These are phyloP conservation scores for Cryptosporidium muris DNA, from an alignment of 169 alveolate species.

Conservation along the genomic window DNA sequence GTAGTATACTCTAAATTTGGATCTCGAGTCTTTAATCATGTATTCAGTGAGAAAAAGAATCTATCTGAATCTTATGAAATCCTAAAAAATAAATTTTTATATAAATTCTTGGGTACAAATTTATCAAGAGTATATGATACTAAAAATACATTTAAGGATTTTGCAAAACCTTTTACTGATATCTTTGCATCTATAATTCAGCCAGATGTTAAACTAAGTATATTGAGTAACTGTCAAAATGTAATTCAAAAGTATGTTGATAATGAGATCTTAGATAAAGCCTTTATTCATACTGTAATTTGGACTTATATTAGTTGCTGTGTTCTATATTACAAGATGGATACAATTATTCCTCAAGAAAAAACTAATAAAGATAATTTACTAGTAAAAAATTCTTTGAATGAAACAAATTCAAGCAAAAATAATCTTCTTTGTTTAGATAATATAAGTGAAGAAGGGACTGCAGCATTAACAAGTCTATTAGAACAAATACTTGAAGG, in stretches of 20 bases:
- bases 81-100: conserved; percentile 27
- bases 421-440: not conserved
- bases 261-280: conserved; percentile 41
- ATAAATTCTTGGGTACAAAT: conserved; percentile 25
- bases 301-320: conserved; percentile 67
- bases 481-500: conserved; percentile 64
- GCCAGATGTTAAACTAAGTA: conserved; percentile 32
- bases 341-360: not conserved
- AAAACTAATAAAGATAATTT: not conserved
- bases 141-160: not conserved
- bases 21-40: conserved; percentile 41
- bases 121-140: conserved; percentile 16
- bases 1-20: conserved; percentile 50
- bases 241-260: conserved; percentile 58
- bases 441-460: conserved; percentile 26
- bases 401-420: not conserved
- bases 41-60: conserved; percentile 59
- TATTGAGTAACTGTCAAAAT: conserved; percentile 28
- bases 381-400: not conserved
- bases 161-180: conserved; percentile 1
- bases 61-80: conserved; percentile 47
- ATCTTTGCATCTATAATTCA: conserved; percentile 7
- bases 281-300: conserved; percentile 48
- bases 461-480: not conserved
- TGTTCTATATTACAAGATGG: conserved; percentile 2